phyloP scores from a whole-genome alignment of 768 basidiomycete species.

The Podaxis rugospora region DNA sequence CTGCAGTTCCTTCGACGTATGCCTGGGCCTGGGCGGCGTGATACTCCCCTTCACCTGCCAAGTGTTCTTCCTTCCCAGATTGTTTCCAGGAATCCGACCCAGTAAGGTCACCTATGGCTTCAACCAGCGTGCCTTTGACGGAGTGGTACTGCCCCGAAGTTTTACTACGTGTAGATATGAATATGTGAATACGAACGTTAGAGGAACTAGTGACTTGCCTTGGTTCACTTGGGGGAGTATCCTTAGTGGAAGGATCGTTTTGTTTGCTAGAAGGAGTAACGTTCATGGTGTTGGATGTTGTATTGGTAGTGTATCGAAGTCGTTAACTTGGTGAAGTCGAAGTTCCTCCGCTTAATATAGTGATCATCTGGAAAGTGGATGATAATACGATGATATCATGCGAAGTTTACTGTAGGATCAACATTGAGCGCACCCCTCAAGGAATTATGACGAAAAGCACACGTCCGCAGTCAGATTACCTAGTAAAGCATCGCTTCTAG shows the following conservation, averaged over 20 bases:
- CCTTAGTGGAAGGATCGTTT: not conserved
- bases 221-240: not conserved
- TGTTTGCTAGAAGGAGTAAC: not conserved
- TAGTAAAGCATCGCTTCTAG: too few species aligned
- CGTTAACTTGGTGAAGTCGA: not conserved
- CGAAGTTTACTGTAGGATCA: not conserved
- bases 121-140: slow-evolving; percentile 28
- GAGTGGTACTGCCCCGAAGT: slow-evolving; percentile 35
- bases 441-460: too few species aligned
- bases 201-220: not conserved
- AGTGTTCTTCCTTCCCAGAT: slow-evolving; percentile 42
- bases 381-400: not conserved
- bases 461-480: not conserved
- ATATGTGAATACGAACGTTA: not conserved
- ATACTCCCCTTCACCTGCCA: slow-evolving; percentile 36
- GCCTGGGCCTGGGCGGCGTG: slow-evolving; percentile 38
- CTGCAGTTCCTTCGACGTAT: slow-evolving; percentile 38
- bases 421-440: too few species aligned
- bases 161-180: slow-evolving; percentile 21
- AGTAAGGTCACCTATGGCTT: slow-evolving; percentile 36
- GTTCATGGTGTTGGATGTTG: not conserved
- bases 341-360: too few species aligned
- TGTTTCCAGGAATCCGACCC: slow-evolving; percentile 33
- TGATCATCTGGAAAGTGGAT: not conserved
- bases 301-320: not conserved